Evolutionary conservation across 2,329 filamentous ascomycete genomes (phyloP).

Genomic region (Colletotrichum sp.): DNA sequence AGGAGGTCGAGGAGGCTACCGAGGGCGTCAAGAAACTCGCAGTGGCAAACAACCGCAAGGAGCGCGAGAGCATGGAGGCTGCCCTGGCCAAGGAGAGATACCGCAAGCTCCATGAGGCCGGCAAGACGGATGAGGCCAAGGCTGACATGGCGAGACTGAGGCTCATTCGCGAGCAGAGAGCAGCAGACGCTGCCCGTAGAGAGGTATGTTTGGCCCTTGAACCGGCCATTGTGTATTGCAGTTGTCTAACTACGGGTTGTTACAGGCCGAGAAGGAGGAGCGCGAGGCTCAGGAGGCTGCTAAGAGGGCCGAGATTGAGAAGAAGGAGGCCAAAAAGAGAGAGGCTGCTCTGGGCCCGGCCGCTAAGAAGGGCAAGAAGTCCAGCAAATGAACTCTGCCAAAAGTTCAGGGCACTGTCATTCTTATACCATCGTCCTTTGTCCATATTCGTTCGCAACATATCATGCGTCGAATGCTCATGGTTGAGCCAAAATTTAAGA

Average conservation of each 20-base stretch:
- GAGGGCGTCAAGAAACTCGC: slow-evolving; percentile 61
- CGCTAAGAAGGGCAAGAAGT: slow-evolving; percentile 50
- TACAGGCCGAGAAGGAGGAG: slow-evolving; percentile 64
- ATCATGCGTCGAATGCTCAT: background rate
- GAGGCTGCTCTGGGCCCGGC: slow-evolving; percentile 52
- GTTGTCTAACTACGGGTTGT: background rate
- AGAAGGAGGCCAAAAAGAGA: slow-evolving; percentile 60
- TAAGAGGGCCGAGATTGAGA: slow-evolving; percentile 56
- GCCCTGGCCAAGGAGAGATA: slow-evolving; percentile 89
- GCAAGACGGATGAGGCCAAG: slow-evolving; percentile 95
- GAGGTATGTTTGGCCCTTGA: slow-evolving; percentile 57
- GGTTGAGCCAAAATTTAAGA: background rate
- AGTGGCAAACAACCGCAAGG: slow-evolving; percentile 53
- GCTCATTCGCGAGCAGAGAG: slow-evolving; percentile 84
- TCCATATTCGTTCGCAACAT: background rate
- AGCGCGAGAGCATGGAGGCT: slow-evolving; percentile 80
- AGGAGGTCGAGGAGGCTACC: slow-evolving; percentile 53
- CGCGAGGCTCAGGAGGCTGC: slow-evolving; percentile 55
- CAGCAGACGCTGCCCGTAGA: slow-evolving; percentile 82
- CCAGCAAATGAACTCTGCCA: slow-evolving; percentile 22
- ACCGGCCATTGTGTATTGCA: background rate
- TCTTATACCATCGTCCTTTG: slow-evolving; percentile 4
- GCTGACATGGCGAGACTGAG: slow-evolving; percentile 84
- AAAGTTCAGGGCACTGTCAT: background rate
- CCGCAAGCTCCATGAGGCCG: slow-evolving; percentile 88